phyloP scores from a whole-genome alignment of 192 early-diverging fungal genomes.

The Podila clonocystis region DNA sequence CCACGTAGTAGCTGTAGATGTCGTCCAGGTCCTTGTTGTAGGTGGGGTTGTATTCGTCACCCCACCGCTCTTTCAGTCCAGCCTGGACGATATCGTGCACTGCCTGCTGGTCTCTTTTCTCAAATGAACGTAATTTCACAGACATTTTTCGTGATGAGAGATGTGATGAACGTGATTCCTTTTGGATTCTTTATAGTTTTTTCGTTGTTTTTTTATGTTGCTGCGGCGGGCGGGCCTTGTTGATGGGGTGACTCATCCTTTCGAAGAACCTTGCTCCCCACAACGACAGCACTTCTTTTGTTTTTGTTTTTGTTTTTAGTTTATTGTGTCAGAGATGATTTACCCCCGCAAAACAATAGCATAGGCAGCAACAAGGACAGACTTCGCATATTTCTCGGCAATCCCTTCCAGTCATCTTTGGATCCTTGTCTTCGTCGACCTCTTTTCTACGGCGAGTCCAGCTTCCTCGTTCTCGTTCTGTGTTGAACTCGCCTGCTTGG shows the following conservation, averaged over 20 bases:
- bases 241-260: background rate
- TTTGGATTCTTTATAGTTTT: background rate
- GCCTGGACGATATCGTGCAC: slow-evolving; percentile 24
- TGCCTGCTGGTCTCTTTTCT: slow-evolving; percentile 25
- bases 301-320: slow-evolving; percentile 1
- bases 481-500: slow-evolving; percentile 26
- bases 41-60: slow-evolving; percentile 20
- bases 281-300: background rate
- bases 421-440: background rate
- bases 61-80: slow-evolving; percentile 38
- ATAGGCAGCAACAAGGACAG: slow-evolving; percentile 24
- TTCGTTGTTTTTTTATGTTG: background rate
- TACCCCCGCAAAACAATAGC: slow-evolving; percentile 1
- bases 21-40: slow-evolving; percentile 40
- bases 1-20: slow-evolving; percentile 34
- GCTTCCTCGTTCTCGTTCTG: background rate
- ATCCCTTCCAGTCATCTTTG: background rate
- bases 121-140: slow-evolving; percentile 29
- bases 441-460: background rate
- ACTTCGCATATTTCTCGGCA: slow-evolving; percentile 1
- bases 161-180: slow-evolving; percentile 3
- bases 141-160: slow-evolving; percentile 1
- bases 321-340: background rate
- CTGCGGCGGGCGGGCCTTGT: background rate
- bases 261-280: background rate